Percentiles rank a stretch among this genome's conserved stretches.
Conservation (phyloP, 1,284 basidiomycete species). For the Omphalotus olearius region DNA sequence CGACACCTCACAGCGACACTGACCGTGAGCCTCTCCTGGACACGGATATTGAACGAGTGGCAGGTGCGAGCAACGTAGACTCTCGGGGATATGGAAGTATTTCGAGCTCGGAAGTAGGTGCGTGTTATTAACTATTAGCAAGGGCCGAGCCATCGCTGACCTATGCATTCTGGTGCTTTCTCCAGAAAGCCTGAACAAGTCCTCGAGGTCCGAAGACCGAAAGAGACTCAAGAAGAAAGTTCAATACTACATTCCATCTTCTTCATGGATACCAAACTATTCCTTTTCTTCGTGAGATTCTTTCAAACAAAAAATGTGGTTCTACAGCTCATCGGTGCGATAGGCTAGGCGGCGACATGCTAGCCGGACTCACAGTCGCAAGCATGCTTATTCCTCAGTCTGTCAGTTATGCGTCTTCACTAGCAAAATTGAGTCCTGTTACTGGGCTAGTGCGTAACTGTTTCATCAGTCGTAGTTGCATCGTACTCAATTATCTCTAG, state of each 20-base stretch:
- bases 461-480: constrained; percentile 13
- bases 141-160: too few relatives aligned
- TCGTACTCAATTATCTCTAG: constrained; percentile 29
- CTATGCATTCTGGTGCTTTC: not conserved
- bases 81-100: constrained; percentile 4
- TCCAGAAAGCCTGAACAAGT: not conserved
- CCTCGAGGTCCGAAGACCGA: not conserved
- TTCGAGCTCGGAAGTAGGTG: not conserved
- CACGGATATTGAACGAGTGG: constrained; percentile 7
- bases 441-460: constrained; percentile 70
- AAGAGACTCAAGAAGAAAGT: constrained; percentile 23
- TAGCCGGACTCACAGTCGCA: constrained; percentile 85
- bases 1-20: constrained; percentile 10
- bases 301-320: not conserved
- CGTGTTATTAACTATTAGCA: not conserved
- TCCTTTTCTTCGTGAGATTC: constrained; percentile 24
- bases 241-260: constrained; percentile 69
- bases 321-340: constrained; percentile 5
- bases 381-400: constrained; percentile 90
- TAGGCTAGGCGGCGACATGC: constrained; percentile 77
- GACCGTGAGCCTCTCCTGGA: constrained; percentile 6
- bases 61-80: constrained; percentile 2
- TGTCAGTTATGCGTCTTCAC: constrained; percentile 85
- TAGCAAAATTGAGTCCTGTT: constrained; percentile 79
- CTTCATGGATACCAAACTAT: constrained; percentile 84